These are phyloP conservation scores for Komagataella mondaviorum DNA, from an alignment of 805 yeast species.

Conservation along the genomic window DNA sequence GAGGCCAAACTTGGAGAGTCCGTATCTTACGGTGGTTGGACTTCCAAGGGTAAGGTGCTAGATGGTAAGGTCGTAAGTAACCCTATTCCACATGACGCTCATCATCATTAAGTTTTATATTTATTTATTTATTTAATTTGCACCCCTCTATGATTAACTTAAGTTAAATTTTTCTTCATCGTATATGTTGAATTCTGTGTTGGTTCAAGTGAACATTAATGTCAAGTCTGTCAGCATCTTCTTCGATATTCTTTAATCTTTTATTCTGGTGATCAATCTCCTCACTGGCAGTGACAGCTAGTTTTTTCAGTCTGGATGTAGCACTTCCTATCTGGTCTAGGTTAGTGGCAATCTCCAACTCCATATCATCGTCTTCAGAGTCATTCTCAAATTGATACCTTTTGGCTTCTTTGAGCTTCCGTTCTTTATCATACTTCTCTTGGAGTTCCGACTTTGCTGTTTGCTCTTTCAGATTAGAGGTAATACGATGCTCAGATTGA, in stretches of 20 bases:
- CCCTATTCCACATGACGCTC: constrained; percentile 32
- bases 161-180: background rate
- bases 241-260: constrained; percentile 64
- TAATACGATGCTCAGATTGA: constrained; percentile 56
- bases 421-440: constrained; percentile 36
- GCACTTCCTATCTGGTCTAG: constrained; percentile 63
- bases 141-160: background rate
- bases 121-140: background rate
- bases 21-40: constrained; percentile 71
- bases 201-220: constrained; percentile 35
- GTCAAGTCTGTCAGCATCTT: constrained; percentile 75
- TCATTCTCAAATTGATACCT: constrained; percentile 80
- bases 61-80: constrained; percentile 55
- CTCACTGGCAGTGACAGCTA: constrained; percentile 60
- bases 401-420: constrained; percentile 42
- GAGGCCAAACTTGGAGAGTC: constrained; percentile 29
- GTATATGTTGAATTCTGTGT: background rate
- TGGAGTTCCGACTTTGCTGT: constrained; percentile 20
- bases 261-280: constrained; percentile 73
- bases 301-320: constrained; percentile 54
- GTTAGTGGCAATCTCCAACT: constrained; percentile 73
- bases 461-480: constrained; percentile 38
- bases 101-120: constrained; percentile 9
- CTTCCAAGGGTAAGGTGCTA: constrained; percentile 37
- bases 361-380: constrained; percentile 87